Base-by-base conservation (phyloP, 768 basidiomycete species). In the Pilatotrama ljubarskyi region DNA sequence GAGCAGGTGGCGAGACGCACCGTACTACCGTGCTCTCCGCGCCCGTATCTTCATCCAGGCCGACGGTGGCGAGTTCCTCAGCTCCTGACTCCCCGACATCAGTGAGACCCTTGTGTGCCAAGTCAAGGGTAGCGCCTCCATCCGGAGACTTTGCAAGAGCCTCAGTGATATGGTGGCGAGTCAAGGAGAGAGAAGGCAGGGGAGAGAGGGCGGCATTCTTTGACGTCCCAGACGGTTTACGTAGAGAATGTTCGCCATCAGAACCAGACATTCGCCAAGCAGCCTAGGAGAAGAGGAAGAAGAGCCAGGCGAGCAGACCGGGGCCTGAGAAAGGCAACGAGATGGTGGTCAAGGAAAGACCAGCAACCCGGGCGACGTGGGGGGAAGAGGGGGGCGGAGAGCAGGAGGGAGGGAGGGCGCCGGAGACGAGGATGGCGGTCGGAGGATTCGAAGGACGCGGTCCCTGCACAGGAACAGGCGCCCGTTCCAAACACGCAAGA, bases 61-160 rank as follows among this genome's bases (percentile, higher is more conserved):
- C 79, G 29, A 85, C 78, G 26, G 77, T 80, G 15, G 85, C 85
- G n/a, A 98, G 83, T 66, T 88, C 86, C 64, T 88, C 82, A 8
- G 86, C 88, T n/a, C 88, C 88, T 42, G 80, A 80, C 64, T 85
- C 82, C 9, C 86, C 86, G 41, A 98, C 82, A 60, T 93, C 87
- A 10, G 86, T 84, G 37, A 98, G 76, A 43, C 81, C 82, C 74
- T 88, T 83, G 73, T 92, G 88, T 60, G 90, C 85, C 49, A 98
- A 82, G 69, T 93, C 86, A 56, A 99, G 78, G 6, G 95, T 96
- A 58, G 84, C 84, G 8, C 94, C 93, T 53, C 80, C 76, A 76
- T 98, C 95, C 7, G 81, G 74, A 43, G 91, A 93, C 58, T 75
- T 80, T 49, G 76, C 72, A 20, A 90, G 70, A 24, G 90, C 91